Base-by-base conservation (phyloP, 2,329 filamentous ascomycete genomes). In the Immersiporthe knoxdaviesiana region DNA sequence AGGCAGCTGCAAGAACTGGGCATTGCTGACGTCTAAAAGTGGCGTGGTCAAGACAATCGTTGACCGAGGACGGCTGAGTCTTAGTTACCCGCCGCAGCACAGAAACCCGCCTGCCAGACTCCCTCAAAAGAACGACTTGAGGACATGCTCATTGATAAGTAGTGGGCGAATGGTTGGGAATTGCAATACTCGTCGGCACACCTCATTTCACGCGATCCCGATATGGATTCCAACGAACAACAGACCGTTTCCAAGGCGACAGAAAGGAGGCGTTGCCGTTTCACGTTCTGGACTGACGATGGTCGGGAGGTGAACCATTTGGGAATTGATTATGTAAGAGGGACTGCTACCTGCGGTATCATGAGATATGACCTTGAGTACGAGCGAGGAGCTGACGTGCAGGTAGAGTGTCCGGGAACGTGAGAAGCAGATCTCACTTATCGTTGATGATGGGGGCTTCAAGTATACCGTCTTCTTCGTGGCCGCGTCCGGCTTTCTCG, bases 401-500 rank as follows among this genome's bases (percentile, higher is more conserved):
- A 4, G 11, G 14, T 27, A 67, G 39, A 61, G 65, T 35, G 56
- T 59, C 4, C 63, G 59, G 27, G 67, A 71, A 47, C 64, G 70
- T 1, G 70, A 70, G 56, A 69, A 52, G 24, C 65, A 67, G 8
- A 68, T 70, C 24, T 52, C 66, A 32, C 66, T 62, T 7, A 68
- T 70, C 44, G 64, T 70, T 1, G 68, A 70, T 44, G 62, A 73
- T 39, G 72, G 71, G 37, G 75, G 74, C 21, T 77, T 77, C 66
- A 74, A 74, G 39, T 74, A 67, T 68, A 68, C 65, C 18, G 72
- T 78, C 63, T 77, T 73, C 68, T 70, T 72, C 24, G 76, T 75
- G 11, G 75, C 73, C 6, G 72, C 72, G 11, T 73, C 73, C 2
- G 76, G 76, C 11, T 78, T 77, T 67, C 68, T 78, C 14, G 74